A percentile compares a stretch with the other conserved stretches of the same genome.
Evolutionary conservation across 495 filamentous ascomycete genomes (phyloP).

Genomic region (Aspergillus olivimuriae): DNA sequence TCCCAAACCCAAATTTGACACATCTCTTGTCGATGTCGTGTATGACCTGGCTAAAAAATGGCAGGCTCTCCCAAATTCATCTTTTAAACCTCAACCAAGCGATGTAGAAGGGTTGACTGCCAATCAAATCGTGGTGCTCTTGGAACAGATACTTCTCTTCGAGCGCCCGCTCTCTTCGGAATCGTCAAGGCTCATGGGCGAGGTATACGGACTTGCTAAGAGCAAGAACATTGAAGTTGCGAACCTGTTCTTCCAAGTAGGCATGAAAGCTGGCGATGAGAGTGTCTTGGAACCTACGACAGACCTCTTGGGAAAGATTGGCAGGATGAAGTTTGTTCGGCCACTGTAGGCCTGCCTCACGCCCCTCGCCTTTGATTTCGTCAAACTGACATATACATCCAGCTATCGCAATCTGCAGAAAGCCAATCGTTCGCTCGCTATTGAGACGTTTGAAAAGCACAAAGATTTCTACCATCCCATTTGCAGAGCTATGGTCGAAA

Average conservation of each 20-base stretch:
- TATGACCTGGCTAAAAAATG: constrained; percentile 77
- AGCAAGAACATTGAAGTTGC: constrained; percentile 82
- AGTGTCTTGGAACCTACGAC: constrained; percentile 61
- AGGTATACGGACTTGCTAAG: constrained; percentile 58
- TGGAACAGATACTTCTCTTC: constrained; percentile 67
- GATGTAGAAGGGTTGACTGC: constrained; percentile 71
- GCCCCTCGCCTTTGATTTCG: not conserved
- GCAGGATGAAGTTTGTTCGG: constrained; percentile 95
- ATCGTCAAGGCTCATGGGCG: constrained; percentile 60
- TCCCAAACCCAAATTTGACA: constrained; percentile 86
- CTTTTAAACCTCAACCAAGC: constrained; percentile 58
- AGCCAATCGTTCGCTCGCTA: constrained; percentile 64
- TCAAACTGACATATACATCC: not conserved
- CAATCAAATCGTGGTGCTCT: constrained; percentile 85
- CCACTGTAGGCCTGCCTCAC: constrained; percentile 49
- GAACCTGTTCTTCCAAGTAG: constrained; percentile 68
- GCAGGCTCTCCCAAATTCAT: constrained; percentile 41
- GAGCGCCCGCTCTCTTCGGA: constrained; percentile 52
- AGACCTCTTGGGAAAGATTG: constrained; percentile 71
- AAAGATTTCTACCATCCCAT: constrained; percentile 95
- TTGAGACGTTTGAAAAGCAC: constrained; percentile 79
- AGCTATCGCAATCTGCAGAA: constrained; percentile 64
- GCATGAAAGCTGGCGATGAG: constrained; percentile 64
- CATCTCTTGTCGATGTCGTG: constrained; percentile 77
- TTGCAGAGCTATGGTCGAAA: constrained; percentile 74